Base-by-base conservation (phyloP, 2,329 filamentous ascomycete species). In the Calonectria hongkongensis region DNA sequence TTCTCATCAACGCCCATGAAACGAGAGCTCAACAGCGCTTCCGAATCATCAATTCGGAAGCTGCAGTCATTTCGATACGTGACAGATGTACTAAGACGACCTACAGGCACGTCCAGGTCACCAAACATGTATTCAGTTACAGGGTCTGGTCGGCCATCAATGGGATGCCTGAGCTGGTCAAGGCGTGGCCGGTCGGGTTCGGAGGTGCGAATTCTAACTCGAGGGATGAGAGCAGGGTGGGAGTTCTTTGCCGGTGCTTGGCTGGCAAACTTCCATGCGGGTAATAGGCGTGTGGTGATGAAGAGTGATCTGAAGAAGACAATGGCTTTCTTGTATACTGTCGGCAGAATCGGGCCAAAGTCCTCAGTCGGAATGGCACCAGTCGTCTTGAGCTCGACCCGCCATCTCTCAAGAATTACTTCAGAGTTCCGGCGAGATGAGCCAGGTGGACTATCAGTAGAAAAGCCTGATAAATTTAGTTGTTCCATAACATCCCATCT, bases 311-410 rank as follows among this genome's bases (percentile, higher is more conserved):
- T 91, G 85, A 98, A 98, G 79, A 98, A 92, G 77, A 98, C 94
- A 75, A 99, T 98, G 79, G 94, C 95, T 85, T 98, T 97, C 86
- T 99, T 99, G 89, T 99, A 99, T 71, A 98, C 92, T 66, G 95
- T 96, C 16, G 97, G 95, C 65, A 98, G 87, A 39, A 86, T 88
- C 13, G 87, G 87, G 9, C 89, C 90, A 81, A 92, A 94, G 81
- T 90, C 91, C 60, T 90, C 87, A 18, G 76, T 88, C 82, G 82
- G 87, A 82, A 70, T 88, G 91, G 90, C 74, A 64, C 76, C 76
- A 18, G 78, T 80, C 43, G 80, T 76, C 81, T 94, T 94, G 70
- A 98, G 88, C 81, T 97, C 93, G 75, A 99, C 90, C 70, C 89
- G 93, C 97, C 97, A 99, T 78, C 96, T 91, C 85, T 99, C 97